Conservation (phyloP, 31 red algal species). For the Endocladia muricata region DNA sequence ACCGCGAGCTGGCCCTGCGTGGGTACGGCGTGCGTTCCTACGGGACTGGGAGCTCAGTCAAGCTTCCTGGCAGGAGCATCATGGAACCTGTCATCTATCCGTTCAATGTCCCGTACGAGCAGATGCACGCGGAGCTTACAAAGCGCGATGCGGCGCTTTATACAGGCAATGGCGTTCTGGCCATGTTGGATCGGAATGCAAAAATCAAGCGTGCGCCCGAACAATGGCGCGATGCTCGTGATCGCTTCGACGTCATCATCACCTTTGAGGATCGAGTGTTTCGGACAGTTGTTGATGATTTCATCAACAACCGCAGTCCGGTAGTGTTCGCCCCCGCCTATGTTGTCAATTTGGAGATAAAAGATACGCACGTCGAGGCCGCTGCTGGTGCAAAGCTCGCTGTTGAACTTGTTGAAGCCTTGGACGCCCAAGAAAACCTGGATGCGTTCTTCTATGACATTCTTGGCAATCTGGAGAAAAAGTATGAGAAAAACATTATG, state of each 20-base stretch:
- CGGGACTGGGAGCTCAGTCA: constrained; percentile 77
- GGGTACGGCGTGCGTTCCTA: constrained; percentile 76
- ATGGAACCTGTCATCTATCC: constrained; percentile 71
- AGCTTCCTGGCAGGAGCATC: constrained; percentile 61
- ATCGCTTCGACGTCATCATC: constrained; percentile 79
- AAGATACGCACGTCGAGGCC: constrained; percentile 79
- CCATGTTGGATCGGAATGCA: constrained; percentile 84
- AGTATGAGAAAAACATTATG: constrained; percentile 40
- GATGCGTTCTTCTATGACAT: constrained; percentile 45
- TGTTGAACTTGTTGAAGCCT: constrained; percentile 69
- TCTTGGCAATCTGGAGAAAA: constrained; percentile 39
- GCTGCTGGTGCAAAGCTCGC: constrained; percentile 55
- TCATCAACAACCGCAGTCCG: constrained; percentile 57
- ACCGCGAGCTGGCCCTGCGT: constrained; percentile 51
- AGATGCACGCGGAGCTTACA: constrained; percentile 65
- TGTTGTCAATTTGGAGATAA: constrained; percentile 79
- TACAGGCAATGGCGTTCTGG: constrained; percentile 56
- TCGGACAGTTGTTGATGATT: constrained; percentile 79
- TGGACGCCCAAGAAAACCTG: constrained; percentile 61
- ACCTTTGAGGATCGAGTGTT: constrained; percentile 89
- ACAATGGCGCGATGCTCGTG: constrained; percentile 64
- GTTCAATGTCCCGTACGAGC: constrained; percentile 77
- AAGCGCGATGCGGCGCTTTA: constrained; percentile 60
- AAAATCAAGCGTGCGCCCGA: constrained; percentile 79
- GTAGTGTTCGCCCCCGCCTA: constrained; percentile 62